phyloP scores from a whole-genome alignment of 1,284 basidiomycete genomes.

The Rhodotorula sp. region DNA sequence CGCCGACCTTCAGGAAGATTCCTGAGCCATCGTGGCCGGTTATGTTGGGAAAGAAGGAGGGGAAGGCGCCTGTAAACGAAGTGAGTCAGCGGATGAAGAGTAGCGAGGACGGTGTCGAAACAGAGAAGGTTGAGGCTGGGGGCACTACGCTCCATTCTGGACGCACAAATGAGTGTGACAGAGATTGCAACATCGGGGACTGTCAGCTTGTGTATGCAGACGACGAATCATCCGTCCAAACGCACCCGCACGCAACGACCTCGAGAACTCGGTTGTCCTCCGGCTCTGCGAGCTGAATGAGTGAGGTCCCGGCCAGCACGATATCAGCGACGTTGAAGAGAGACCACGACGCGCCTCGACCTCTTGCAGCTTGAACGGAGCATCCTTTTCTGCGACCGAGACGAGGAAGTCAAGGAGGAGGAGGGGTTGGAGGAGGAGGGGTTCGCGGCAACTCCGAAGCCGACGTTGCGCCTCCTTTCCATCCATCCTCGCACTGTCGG shows the following conservation, averaged over 20 bases:
- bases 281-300: not conserved
- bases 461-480: too few relatives aligned
- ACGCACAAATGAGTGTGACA: constrained; percentile 29
- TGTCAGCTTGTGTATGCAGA: not conserved
- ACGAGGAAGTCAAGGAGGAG: not conserved
- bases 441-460: too few relatives aligned
- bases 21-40: constrained; percentile 31
- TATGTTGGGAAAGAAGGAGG: constrained; percentile 5
- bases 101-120: too few relatives aligned
- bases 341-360: not conserved
- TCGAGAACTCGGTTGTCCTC: constrained; percentile 27
- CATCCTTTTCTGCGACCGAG: constrained; percentile 14
- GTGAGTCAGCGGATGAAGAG: too few relatives aligned
- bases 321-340: not conserved
- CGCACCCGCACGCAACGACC: constrained; percentile 11
- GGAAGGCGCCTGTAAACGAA: not conserved
- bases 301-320: not conserved
- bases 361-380: constrained; percentile 20
- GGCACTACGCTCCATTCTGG: not conserved
- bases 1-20: constrained; percentile 19
- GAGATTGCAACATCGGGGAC: not conserved
- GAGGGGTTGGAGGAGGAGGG: too few relatives aligned
- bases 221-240: too few relatives aligned
- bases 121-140: too few relatives aligned
- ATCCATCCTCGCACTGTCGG: too few relatives aligned